Evolutionary conservation across 768 basidiomycete species (phyloP).

Genomic region (Ephemerocybe angulata): DNA sequence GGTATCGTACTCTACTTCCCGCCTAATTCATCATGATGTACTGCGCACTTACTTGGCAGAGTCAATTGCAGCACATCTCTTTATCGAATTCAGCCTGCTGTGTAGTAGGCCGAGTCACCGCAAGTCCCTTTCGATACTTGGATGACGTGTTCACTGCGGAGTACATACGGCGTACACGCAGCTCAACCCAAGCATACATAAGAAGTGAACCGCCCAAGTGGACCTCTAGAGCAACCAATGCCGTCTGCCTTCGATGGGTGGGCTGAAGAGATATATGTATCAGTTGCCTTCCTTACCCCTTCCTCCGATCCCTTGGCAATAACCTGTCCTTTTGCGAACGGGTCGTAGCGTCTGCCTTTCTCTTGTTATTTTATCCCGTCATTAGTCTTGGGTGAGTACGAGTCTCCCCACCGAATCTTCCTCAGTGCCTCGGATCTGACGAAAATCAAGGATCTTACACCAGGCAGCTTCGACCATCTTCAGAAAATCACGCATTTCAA

Average conservation of each 20-base stretch:
- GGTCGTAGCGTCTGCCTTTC: background rate
- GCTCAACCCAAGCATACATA: too few species aligned
- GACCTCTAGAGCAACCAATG: too few species aligned
- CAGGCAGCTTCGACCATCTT: background rate
- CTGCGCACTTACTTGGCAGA: too few species aligned
- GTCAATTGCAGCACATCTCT: too few species aligned
- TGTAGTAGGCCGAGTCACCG: too few species aligned
- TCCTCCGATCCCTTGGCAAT: background rate
- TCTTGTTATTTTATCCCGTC: background rate
- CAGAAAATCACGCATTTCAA: background rate
- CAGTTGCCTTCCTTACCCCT: background rate
- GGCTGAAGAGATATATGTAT: background rate
- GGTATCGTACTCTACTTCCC: too few species aligned
- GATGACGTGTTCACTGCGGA: too few species aligned
- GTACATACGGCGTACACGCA: too few species aligned
- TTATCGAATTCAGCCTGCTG: too few species aligned
- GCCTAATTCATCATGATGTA: background rate
- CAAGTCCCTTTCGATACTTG: too few species aligned
- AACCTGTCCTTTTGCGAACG: background rate
- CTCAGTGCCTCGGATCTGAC: too few species aligned
- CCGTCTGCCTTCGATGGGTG: background rate
- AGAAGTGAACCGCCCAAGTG: too few species aligned
- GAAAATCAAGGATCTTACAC: background rate
- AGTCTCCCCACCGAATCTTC: background rate
- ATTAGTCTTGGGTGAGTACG: background rate